Evolutionary conservation across 768 basidiomycete species (phyloP), one percentile per base, ranked within the genome.

Genomic region (Phaeotremella fagi): DNA sequence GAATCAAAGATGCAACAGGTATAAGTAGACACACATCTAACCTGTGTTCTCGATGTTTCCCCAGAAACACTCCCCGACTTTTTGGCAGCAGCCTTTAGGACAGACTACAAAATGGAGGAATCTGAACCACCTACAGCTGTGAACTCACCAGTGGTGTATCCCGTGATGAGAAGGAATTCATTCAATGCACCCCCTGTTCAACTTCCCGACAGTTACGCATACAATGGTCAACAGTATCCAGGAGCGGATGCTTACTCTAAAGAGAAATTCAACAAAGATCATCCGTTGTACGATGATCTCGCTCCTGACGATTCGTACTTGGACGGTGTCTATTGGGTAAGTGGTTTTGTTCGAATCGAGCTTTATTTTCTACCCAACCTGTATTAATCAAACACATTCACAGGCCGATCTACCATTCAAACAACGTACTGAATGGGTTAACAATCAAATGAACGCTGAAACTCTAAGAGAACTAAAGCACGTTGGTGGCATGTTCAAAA

Each of bases 401-500:
- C 43, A 64, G 77, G 77, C 75, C 27, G 75, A 76, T 50, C 54
- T 77, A 35, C 70, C 72, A 5, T 46, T 60, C 4, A 50, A 38
- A 1, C 64, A 74, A 35, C 54, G 71, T 9, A 44, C 50, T 28
- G 48, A 28, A 25, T 78, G 71, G 66, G 63, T 75, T 27, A 66
- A 70, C 50, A 43, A 42, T 2, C 74, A 77, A 52, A 38, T 50
- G 6, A 70, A 70, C 48, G 59, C 37, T 4, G 77, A 78, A 50
- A 48, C 67, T 14, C 56, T 50, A 35, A 60, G 75, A 38, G 76
- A 77, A 57, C 23, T 71, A 35, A 35, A 35, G 25, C 57, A 63
- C 27, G 51, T 77, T 14, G 63, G 72, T 28, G 7, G 48, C 2
- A 74, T 76, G 74, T 72, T 74, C 60, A 76, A 76, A 59, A 54